Conservation (phyloP, 2,329 filamentous ascomycete species). For the Neopestalotiopsis rosae region DNA sequence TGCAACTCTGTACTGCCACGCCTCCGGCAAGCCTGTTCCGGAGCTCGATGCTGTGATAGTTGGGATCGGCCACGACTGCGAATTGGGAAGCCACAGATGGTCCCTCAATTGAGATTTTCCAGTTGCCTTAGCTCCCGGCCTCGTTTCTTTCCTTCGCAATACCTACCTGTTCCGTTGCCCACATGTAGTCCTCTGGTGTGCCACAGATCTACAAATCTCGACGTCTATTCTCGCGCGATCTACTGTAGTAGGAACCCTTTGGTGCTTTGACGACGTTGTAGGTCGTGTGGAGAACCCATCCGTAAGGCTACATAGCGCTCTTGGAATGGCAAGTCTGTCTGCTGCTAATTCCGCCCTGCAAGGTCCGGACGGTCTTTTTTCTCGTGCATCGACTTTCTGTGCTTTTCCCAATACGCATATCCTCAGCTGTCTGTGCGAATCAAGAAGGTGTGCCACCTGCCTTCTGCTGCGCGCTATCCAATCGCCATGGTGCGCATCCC, state of each 20-base stretch:
- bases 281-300: background rate
- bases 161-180: background rate
- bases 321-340: background rate
- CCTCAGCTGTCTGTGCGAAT: background rate
- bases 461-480: background rate
- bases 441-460: background rate
- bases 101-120: background rate
- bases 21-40: background rate
- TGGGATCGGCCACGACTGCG: background rate
- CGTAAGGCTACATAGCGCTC: conserved; percentile 2
- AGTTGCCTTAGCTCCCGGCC: background rate
- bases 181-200: background rate
- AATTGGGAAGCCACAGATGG: background rate
- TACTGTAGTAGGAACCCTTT: background rate
- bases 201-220: background rate
- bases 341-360: conserved; percentile 1
- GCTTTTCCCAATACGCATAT: background rate
- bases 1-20: background rate
- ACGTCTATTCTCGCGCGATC: background rate
- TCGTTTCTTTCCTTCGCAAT: background rate
- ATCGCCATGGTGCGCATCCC: background rate
- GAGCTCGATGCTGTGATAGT: background rate
- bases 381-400: background rate
- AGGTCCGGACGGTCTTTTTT: background rate
- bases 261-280: conserved; percentile 5